These are phyloP conservation scores for Didymella segeticola DNA, from an alignment of 2,329 filamentous ascomycete species.

Conservation along the genomic window DNA sequence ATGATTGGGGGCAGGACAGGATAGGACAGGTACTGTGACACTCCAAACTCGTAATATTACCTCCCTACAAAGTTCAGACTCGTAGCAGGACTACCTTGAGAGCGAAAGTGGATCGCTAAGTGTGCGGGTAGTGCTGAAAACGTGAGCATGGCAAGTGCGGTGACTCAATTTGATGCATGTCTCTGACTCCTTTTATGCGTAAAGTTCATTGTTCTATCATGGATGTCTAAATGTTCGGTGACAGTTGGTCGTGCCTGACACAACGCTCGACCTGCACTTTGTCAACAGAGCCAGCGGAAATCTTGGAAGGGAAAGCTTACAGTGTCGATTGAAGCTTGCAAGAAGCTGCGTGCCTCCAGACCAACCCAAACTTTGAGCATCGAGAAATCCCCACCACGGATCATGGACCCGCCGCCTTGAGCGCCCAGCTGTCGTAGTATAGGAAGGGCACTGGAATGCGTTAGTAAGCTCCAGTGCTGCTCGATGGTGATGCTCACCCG, in stretches of 20 bases:
- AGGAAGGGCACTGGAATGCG: conserved; percentile 72
- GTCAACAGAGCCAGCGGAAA: conserved; percentile 1
- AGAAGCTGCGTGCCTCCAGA: conserved; percentile 83
- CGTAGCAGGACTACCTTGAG: too few species aligned
- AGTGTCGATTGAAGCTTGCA: conserved; percentile 89
- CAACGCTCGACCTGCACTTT: conserved; percentile 74
- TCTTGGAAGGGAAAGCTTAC: conserved; percentile 58
- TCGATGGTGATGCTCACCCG: conserved; percentile 56
- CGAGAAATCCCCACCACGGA: conserved; percentile 57
- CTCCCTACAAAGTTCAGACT: too few species aligned
- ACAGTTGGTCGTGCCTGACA: conserved; percentile 88
- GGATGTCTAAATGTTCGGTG: conserved; percentile 74
- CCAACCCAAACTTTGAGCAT: conserved; percentile 94
- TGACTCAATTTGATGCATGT: neutral
- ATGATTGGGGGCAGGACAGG: too few species aligned
- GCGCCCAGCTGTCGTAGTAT: conserved; percentile 88
- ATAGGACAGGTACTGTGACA: too few species aligned
- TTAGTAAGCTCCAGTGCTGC: conserved; percentile 17
- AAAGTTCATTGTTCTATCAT: neutral
- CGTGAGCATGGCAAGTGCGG: neutral
- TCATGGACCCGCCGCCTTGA: conserved; percentile 68
- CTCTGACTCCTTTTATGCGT: neutral
- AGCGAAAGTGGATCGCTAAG: too few species aligned
- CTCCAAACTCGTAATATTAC: too few species aligned
- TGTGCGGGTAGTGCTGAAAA: too few species aligned